Conservation (phyloP, 1,284 basidiomycete species). For the Marasmius fiardii region DNA sequence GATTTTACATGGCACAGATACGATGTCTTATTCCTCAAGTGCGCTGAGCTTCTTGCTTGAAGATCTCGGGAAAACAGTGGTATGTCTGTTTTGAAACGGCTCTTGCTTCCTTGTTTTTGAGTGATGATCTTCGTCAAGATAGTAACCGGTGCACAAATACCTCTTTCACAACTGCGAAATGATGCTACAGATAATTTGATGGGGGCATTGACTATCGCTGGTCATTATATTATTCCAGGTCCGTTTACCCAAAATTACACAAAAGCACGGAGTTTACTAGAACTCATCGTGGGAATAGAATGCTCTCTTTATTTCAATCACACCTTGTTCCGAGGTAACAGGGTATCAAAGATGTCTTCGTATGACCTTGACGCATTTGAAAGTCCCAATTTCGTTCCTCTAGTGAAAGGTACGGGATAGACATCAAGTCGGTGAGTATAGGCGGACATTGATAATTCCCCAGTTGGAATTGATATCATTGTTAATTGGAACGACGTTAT, state of each 20-base stretch:
- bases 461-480: conserved; percentile 86
- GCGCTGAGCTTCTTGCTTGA: conserved; percentile 88
- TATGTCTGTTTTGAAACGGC: conserved; percentile 28
- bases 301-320: conserved; percentile 89
- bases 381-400: conserved; percentile 81
- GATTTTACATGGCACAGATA: conserved; percentile 90
- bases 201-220: conserved; percentile 84
- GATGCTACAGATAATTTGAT: conserved; percentile 90
- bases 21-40: conserved; percentile 87
- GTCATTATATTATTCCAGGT: conserved; percentile 90
- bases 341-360: conserved; percentile 83
- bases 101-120: not conserved
- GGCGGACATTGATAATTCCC: not conserved
- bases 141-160: conserved; percentile 90
- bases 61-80: conserved; percentile 87
- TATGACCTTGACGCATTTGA: conserved; percentile 85
- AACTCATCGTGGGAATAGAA: conserved; percentile 52
- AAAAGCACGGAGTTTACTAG: not conserved
- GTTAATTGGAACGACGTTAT: conserved; percentile 86
- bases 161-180: conserved; percentile 83
- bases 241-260: conserved; percentile 10
- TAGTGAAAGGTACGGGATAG: conserved; percentile 67
- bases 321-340: conserved; percentile 82
- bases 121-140: conserved; percentile 44
- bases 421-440: not conserved